phyloP scores from a whole-genome alignment of 495 filamentous ascomycete species.

The Neurospora sp. region DNA sequence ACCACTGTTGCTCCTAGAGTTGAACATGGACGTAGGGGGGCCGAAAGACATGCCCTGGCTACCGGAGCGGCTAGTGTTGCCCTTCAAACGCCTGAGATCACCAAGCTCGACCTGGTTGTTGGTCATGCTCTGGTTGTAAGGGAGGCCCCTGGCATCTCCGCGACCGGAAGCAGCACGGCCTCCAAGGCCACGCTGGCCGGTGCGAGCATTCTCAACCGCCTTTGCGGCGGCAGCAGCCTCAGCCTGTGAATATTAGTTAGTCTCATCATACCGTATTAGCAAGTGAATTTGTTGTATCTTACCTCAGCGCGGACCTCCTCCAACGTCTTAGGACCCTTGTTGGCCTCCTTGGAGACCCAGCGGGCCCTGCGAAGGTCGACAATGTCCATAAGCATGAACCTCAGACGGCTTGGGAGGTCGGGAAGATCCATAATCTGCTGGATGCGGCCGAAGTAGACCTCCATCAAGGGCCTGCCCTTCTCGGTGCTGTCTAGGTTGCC shows the following conservation, averaged over 20 bases:
- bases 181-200: constrained; percentile 48
- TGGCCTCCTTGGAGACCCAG: constrained; percentile 78
- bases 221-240: constrained; percentile 65
- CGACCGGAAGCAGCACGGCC: constrained; percentile 65
- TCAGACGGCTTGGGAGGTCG: constrained; percentile 72
- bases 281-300: constrained; percentile 17
- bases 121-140: constrained; percentile 50
- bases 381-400: constrained; percentile 95
- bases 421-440: constrained; percentile 63
- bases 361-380: constrained; percentile 63
- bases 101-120: constrained; percentile 75
- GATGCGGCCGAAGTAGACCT: constrained; percentile 89
- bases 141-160: constrained; percentile 77
- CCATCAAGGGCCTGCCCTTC: constrained; percentile 74
- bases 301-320: constrained; percentile 82
- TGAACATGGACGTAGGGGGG: constrained; percentile 64
- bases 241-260: constrained; percentile 23
- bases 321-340: constrained; percentile 94
- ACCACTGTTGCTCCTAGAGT: constrained; percentile 69
- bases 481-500: constrained; percentile 70
- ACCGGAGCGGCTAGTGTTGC: constrained; percentile 40
- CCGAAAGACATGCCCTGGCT: constrained; percentile 61
- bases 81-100: constrained; percentile 72
- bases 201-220: constrained; percentile 50
- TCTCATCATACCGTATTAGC: neutral